A percentile compares a stretch with the other conserved stretches of the same genome.
These are phyloP conservation scores for Alternaria ethzedia DNA, from an alignment of 2,329 filamentous ascomycete species.

Conservation along the genomic window DNA sequence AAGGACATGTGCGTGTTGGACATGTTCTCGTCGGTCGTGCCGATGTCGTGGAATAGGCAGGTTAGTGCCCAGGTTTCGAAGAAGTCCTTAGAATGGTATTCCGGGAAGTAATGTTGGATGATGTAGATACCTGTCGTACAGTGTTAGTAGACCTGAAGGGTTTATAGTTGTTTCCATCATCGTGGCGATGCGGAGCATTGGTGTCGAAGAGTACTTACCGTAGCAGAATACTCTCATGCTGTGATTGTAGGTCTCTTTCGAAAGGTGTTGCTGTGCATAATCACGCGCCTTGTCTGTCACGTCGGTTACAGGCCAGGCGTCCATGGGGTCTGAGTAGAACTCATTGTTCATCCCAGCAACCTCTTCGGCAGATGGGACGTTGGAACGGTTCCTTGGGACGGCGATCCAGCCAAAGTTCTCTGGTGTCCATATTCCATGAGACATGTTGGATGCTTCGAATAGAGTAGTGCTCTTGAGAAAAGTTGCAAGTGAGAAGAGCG, in stretches of 20 bases:
- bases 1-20: background rate
- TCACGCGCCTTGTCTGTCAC: background rate
- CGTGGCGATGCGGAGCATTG: too few species aligned
- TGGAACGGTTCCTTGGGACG: background rate
- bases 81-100: background rate
- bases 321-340: background rate
- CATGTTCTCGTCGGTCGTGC: background rate
- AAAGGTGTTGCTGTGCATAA: background rate
- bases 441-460: background rate
- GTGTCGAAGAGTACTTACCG: background rate
- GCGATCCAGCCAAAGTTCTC: background rate
- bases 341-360: background rate
- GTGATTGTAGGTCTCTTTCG: background rate
- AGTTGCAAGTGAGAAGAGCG: background rate
- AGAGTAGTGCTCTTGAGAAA: accelerated
- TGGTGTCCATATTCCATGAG: background rate
- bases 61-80: conserved; percentile 5
- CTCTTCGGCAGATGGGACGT: background rate
- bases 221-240: conserved; percentile 5
- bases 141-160: background rate
- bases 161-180: accelerated
- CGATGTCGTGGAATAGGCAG: conserved; percentile 7
- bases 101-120: background rate
- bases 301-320: background rate
- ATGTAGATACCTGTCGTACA: background rate